phyloP scores from a whole-genome alignment of 345 rosid species.

The Brassica cretica region DNA sequence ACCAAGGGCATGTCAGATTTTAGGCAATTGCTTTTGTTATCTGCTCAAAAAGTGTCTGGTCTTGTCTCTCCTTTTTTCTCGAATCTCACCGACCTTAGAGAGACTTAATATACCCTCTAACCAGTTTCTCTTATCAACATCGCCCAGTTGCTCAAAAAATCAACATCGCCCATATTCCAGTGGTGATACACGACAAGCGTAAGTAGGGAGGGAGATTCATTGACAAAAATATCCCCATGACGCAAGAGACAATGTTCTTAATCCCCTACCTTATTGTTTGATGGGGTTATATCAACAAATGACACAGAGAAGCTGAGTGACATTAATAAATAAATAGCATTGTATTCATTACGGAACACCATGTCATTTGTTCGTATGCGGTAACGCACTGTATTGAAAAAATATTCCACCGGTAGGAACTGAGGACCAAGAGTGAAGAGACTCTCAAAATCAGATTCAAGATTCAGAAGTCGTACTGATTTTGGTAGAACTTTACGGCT shows the following conservation, averaged over 20 bases:
- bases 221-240: not conserved
- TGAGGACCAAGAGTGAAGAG: not conserved
- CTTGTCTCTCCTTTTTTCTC: conserved; percentile 34
- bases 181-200: not conserved
- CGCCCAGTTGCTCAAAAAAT: no score
- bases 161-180: conserved; percentile 24
- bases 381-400: not conserved
- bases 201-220: not conserved
- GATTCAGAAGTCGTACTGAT: not conserved
- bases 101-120: conserved; percentile 15
- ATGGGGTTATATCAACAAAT: not conserved
- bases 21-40: conserved; percentile 30
- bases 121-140: conserved; percentile 19
- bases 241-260: not conserved
- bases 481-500: not conserved
- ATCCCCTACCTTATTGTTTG: not conserved
- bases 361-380: not conserved
- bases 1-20: conserved; percentile 29
- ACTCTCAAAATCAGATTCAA: not conserved
- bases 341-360: not conserved
- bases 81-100: conserved; percentile 37
- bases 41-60: conserved; percentile 34
- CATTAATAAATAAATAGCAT: not conserved
- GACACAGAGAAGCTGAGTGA: not conserved
- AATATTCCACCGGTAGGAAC: not conserved